These are phyloP conservation scores for Selaginella tamariscina DNA, from an alignment of 75 land plant genomes.

Conservation along the genomic window DNA sequence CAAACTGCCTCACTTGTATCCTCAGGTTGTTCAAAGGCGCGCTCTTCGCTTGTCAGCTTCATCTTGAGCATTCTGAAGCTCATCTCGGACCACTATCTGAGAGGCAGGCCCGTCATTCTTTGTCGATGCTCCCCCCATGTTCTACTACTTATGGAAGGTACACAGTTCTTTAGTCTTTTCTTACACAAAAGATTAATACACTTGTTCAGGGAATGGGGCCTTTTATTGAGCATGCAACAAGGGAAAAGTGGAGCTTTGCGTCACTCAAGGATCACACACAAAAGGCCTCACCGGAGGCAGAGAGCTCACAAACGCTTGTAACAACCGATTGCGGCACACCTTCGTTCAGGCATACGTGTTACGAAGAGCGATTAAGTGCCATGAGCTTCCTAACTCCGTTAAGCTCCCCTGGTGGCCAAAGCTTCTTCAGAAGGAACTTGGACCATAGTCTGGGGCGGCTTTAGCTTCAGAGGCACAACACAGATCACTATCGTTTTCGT, in stretches of 20 bases:
- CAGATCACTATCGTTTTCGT: slow-evolving; percentile 61
- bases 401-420: background rate
- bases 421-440: background rate
- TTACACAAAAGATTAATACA: too few relatives aligned
- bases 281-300: background rate
- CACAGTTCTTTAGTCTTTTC: too few relatives aligned
- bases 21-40: background rate
- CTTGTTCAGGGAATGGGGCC: background rate
- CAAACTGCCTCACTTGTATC: slow-evolving; percentile 32
- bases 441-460: background rate
- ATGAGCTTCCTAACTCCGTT: background rate
- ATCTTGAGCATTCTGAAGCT: slow-evolving; percentile 35
- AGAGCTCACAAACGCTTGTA: background rate
- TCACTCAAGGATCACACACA: background rate
- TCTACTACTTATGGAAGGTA: slow-evolving; percentile 92
- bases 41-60: background rate
- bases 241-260: background rate
- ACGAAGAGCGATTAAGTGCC: background rate
- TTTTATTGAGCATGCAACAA: background rate
- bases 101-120: slow-evolving; percentile 60
- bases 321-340: too few relatives aligned
- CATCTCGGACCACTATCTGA: slow-evolving; percentile 66
- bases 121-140: slow-evolving; percentile 82
- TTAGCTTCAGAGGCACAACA: slow-evolving; percentile 16
- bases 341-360: background rate